These are phyloP conservation scores for Raddia distichophylla DNA, from an alignment of 176 grass and related monocot genomes.

Conservation along the genomic window DNA sequence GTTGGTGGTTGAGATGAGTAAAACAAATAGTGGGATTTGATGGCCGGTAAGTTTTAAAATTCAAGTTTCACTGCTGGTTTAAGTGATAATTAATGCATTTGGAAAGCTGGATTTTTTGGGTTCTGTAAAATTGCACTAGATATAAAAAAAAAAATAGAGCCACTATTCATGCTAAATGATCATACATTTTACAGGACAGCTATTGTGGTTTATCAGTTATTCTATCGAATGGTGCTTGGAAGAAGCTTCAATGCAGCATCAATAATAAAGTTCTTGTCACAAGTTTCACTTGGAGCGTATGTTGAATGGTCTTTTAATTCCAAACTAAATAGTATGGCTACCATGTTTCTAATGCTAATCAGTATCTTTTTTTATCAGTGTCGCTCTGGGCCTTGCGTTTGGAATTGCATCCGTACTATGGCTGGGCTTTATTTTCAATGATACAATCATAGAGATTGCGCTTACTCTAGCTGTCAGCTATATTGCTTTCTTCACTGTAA, in stretches of 20 bases:
- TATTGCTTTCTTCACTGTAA: slow-evolving; percentile 96
- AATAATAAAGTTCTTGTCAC: slow-evolving; percentile 81
- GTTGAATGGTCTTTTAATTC: slow-evolving; percentile 39
- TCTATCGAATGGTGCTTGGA: slow-evolving; percentile 89
- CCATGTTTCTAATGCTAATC: slow-evolving; percentile 19
- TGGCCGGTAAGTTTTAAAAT: too few relatives aligned
- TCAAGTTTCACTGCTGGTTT: too few relatives aligned
- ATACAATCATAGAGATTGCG: slow-evolving; percentile 93
- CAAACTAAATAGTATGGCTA: neutral
- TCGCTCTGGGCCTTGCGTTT: slow-evolving; percentile 83
- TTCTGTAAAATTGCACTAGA: slow-evolving; percentile 20
- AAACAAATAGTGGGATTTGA: too few relatives aligned
- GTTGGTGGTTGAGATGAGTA: too few relatives aligned
- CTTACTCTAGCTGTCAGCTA: slow-evolving; percentile 97
- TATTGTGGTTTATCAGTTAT: slow-evolving; percentile 95
- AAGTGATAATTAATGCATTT: slow-evolving; percentile 1
- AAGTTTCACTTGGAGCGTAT: slow-evolving; percentile 97
- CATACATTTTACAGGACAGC: slow-evolving; percentile 75
- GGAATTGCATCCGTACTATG: slow-evolving; percentile 88
- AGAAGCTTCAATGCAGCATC: slow-evolving; percentile 68
- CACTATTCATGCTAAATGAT: slow-evolving; percentile 5
- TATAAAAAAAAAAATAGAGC: slow-evolving; percentile 8
- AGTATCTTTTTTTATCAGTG: slow-evolving; percentile 58
- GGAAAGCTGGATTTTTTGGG: neutral
- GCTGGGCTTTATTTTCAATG: slow-evolving; percentile 96